Evolutionary conservation across 164 flowering plant species (phyloP), one percentile per base, ranked within the genome.

Genomic region (Saururus chinensis): DNA sequence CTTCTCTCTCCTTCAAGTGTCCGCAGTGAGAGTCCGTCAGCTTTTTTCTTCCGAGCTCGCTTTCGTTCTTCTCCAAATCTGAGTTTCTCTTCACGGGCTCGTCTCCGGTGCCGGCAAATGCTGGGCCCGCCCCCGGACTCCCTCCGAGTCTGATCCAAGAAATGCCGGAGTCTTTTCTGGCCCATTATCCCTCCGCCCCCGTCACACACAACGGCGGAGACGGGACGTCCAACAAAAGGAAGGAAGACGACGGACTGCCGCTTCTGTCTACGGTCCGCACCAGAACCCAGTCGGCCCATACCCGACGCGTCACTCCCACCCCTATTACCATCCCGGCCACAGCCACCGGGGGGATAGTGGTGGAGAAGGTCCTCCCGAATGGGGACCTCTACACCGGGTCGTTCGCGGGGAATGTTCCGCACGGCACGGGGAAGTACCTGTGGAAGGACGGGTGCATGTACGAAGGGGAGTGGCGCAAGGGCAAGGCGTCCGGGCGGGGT

Each of bases 391-490:
- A 90, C 63, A 80, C 82, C 0, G 99, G 99, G 1, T 79, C 80
- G 25, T 90, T 87, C 92, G 64, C 68, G 0, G 91, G 85, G 7
- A 84, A 72, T 64, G 77, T 83, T 52, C 99, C 99, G 0, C 83
- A 87, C 59, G 97, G 98, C 9, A 66, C 71, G 8, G 97, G 97
- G 0, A 90, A 88, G 70, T 93, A 88, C 66, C 63, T 88, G 16
- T 93, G 99, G 97, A 80, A 79, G 0, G 98, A 93, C 57, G 98
- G 97, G 25, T 93, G 98, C 67, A 84, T 85, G 96, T 90, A 90
- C 66, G 81, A 80, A 0, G 99, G 99, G 1, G 97, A 90, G 45
- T 93, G 96, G 96, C 66, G 65, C 30, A 59, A 68, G 45, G 99
- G 97, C 9, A 91, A 87, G 52, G 81, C 84, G 0, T 84, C 80